Percentiles rank a stretch among this genome's conserved stretches.
Conservation (phyloP, 2,329 filamentous ascomycete genomes). For the Diplocarpon mali region DNA sequence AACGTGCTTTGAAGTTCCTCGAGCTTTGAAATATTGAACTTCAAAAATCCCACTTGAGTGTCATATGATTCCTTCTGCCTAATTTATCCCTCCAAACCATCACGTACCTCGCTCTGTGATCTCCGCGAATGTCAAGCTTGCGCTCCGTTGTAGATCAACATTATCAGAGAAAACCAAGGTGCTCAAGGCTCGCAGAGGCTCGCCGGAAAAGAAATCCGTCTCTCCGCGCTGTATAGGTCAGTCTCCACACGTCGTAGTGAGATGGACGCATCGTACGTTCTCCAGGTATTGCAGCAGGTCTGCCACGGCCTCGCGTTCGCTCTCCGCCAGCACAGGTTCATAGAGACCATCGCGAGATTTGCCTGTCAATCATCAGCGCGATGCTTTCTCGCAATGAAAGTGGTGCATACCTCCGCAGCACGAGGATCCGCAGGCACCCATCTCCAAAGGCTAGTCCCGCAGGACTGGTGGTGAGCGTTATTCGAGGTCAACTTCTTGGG, state of each 20-base stretch:
- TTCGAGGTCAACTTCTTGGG: conserved; percentile 20
- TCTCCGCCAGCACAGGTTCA: conserved; percentile 83
- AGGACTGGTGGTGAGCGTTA: conserved; percentile 17
- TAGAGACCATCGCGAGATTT: conserved; percentile 73
- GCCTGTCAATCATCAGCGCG: conserved; percentile 37
- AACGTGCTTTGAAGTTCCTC: no score
- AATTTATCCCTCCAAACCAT: no score
- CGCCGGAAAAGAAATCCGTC: conserved; percentile 96
- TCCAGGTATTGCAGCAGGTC: conserved; percentile 93
- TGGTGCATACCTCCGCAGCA: conserved; percentile 44
- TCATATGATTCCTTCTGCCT: no score
- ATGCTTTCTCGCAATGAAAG: conserved; percentile 8
- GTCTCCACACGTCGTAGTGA: conserved; percentile 1
- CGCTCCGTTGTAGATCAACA: conserved; percentile 92
- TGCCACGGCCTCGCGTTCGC: conserved; percentile 91
- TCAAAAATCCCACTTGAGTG: no score
- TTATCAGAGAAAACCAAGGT: conserved; percentile 98
- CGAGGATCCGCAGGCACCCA: conserved; percentile 51
- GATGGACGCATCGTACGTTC: conserved; percentile 49
- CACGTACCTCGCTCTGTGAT: conserved; percentile 89
- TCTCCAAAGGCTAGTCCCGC: conserved; percentile 31
- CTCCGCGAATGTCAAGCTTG: conserved; percentile 95
- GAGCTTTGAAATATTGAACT: no score
- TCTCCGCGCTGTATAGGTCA: conserved; percentile 58
- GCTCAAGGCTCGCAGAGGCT: conserved; percentile 84